phyloP scores from a whole-genome alignment of 441 rosid species.

The Aleurites moluccanus region DNA sequence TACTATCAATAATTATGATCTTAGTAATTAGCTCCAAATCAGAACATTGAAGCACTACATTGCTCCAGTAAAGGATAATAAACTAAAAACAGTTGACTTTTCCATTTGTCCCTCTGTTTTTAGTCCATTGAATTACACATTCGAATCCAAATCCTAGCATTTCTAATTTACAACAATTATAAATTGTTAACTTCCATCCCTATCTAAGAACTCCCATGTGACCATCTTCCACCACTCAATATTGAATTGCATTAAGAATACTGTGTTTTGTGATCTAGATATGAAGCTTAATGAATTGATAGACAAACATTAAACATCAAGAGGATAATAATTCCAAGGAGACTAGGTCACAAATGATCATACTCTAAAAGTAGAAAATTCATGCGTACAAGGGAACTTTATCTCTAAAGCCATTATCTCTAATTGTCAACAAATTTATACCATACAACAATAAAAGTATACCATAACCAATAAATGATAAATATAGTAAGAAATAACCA shows the following conservation, averaged over 20 bases:
- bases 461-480: background rate
- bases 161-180: background rate
- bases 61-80: background rate
- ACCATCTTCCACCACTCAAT: background rate
- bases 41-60: background rate
- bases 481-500: background rate
- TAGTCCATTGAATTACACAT: background rate
- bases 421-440: background rate
- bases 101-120: background rate
- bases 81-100: background rate
- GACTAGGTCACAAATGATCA: background rate
- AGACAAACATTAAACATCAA: background rate
- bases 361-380: too few species aligned
- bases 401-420: background rate
- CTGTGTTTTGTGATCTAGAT: too few species aligned
- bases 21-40: background rate
- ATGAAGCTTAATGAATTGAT: background rate
- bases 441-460: background rate
- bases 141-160: background rate
- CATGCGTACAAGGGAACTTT: background rate
- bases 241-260: background rate
- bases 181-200: background rate
- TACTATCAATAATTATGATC: background rate
- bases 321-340: background rate
- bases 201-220: background rate